Conservation (phyloP, 140 eudicot genomes). For the Senecio squalidus region DNA sequence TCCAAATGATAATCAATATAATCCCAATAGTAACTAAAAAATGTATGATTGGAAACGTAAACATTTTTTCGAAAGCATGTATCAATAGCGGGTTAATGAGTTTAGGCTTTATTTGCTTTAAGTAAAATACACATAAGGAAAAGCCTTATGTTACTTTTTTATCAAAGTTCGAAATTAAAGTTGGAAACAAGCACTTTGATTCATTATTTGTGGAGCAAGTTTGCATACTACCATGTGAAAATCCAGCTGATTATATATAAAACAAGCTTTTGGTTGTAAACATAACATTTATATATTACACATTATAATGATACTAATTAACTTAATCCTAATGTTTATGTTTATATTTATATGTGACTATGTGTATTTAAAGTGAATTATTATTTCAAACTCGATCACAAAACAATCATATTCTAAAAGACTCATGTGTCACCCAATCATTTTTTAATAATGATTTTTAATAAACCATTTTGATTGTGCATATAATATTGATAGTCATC, state of each 20-base stretch:
- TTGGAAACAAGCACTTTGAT: conserved; percentile 21
- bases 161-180: conserved; percentile 18
- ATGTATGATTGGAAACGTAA: no score
- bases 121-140: conserved; percentile 14
- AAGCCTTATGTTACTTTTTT: neutral
- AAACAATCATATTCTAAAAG: conserved; percentile 21
- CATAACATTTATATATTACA: neutral
- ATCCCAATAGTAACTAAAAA: no score
- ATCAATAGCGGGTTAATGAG: neutral
- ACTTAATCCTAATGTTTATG: no score
- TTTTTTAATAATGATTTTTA: neutral
- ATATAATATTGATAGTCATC: no score
- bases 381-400: conserved; percentile 7
- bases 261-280: neutral
- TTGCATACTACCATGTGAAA: conserved; percentile 28
- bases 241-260: conserved; percentile 18
- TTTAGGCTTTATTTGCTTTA: conserved; percentile 14
- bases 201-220: conserved; percentile 36
- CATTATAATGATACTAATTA: no score
- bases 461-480: neutral
- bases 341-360: no score
- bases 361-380: conserved; percentile 8
- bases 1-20: no score
- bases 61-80: neutral
- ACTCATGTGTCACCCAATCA: conserved; percentile 30